Percentiles rank a stretch among this genome's conserved stretches.
Evolutionary conservation across 805 yeast genomes (phyloP).

Genomic region (Spathaspora sp.): DNA sequence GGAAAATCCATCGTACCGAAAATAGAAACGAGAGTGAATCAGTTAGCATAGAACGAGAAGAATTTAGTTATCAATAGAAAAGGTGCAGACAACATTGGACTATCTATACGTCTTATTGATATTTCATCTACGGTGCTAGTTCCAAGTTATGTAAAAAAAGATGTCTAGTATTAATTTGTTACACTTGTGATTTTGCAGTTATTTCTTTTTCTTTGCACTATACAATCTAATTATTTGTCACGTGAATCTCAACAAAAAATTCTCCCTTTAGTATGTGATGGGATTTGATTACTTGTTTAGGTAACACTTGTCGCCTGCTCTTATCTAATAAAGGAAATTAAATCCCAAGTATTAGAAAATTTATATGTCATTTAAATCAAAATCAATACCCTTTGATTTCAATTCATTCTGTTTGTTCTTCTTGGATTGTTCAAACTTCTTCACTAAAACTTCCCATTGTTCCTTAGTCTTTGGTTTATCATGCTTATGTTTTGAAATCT

Average conservation of each 20-base stretch:
- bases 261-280: not conserved
- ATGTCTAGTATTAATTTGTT: not conserved
- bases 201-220: not conserved
- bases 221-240: not conserved
- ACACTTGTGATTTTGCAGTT: not conserved
- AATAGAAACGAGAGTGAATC: too few relatives aligned
- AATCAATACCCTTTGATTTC: slow-evolving; percentile 58
- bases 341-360: not conserved
- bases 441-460: slow-evolving; percentile 53
- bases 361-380: slow-evolving; percentile 20
- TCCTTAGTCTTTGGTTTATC: slow-evolving; percentile 56
- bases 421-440: slow-evolving; percentile 40
- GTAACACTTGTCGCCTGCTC: not conserved
- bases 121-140: not conserved
- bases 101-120: too few relatives aligned
- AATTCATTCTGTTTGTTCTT: slow-evolving; percentile 46
- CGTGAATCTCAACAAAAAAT: not conserved
- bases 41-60: too few relatives aligned
- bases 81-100: too few relatives aligned
- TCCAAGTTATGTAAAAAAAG: not conserved
- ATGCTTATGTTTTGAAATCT: slow-evolving; percentile 48
- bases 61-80: too few relatives aligned
- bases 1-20: not conserved
- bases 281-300: not conserved
- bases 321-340: not conserved